Base-by-base conservation (phyloP, 2,329 filamentous ascomycete species). In the Neoscytalidium dimidiatum region DNA sequence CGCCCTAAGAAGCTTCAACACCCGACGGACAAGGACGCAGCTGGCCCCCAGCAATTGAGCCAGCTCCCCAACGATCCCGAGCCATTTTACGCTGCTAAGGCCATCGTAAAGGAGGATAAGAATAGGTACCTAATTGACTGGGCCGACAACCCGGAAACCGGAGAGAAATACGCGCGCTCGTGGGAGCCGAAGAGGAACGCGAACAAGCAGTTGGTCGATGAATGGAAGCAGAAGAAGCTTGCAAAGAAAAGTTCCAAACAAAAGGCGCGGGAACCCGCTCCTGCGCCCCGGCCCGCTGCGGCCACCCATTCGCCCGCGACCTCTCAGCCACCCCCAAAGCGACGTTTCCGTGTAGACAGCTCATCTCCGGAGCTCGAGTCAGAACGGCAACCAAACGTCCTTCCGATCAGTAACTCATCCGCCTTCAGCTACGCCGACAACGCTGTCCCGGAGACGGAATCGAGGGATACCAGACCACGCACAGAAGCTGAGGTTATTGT, bases 61-160 rank as follows among this genome's bases (percentile, higher is more conserved):
- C 14, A 53, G 29, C 11, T 23, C 31, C 11, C 60, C 9, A 7
- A 14, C 19, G 60, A 23, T 2, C 17, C 48, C 3, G 48, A 38
- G 35, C 7, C 33, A 2, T 46, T 64, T 19, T 56, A 44, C 35
- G 14, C 26, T 4, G 61, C 61, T n/a, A 44, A 21, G n/a, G 67
- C 62, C 6, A 78, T 80, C 41, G 66, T 80, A 21, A 66, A 71
- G 44, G 76, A 77, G 51, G 69, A 53, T 28, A 71, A 70, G 26
- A 71, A 71, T 11, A 67, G 78, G n/a, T 89, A 87, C 68, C 71
- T 79, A 3, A 81, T 89, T 62, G 82, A 87, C 70, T 89, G 87
- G 87, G 81, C 79, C 53, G 81, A 83, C 66, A 75, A 87, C 69
- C 74, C 79, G n/a, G 66, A 69, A 2, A 85, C 84, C 43, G 84